Evolutionary conservation across 768 basidiomycete species (phyloP).

Genomic region (Pleurotus eryngii): DNA sequence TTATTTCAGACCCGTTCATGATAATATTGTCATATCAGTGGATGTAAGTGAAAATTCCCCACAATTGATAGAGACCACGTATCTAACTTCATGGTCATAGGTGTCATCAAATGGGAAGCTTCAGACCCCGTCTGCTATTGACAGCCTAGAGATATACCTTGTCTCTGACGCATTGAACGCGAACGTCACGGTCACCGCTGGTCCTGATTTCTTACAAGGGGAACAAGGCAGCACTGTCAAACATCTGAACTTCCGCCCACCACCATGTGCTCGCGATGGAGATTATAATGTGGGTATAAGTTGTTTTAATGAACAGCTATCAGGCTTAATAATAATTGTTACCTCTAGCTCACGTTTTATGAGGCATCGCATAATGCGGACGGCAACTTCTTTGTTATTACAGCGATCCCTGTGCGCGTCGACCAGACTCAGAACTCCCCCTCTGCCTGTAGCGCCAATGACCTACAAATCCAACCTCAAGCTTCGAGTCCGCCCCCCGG

Average conservation of each 20-base stretch:
- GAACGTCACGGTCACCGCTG: conserved; percentile 38
- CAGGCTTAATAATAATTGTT: not conserved
- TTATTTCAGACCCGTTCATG: conserved; percentile 22
- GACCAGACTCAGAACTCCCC: conserved; percentile 22
- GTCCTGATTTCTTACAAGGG: conserved; percentile 30
- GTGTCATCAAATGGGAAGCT: conserved; percentile 46
- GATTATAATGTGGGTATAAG: conserved; percentile 37
- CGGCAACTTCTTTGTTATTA: conserved; percentile 34
- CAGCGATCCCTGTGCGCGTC: conserved; percentile 34
- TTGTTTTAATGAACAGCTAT: not conserved
- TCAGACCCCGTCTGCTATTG: conserved; percentile 33
- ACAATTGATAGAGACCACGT: not conserved
- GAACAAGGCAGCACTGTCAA: conserved; percentile 41
- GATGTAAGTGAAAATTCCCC: conserved; percentile 17
- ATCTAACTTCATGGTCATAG: conserved; percentile 11
- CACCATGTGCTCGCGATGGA: conserved; percentile 36
- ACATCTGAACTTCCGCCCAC: conserved; percentile 34
- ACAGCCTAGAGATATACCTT: conserved; percentile 39
- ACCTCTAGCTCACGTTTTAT: conserved; percentile 42
- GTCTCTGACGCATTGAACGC: conserved; percentile 33
- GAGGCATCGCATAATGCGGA: conserved; percentile 34
- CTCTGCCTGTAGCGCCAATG: conserved; percentile 19
- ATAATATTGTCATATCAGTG: conserved; percentile 23
- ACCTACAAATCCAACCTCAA: conserved; percentile 31
- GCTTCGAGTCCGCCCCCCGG: conserved; percentile 24